phyloP scores from a whole-genome alignment of 2,329 filamentous ascomycete genomes.

The Arthrobotrys iridis region DNA sequence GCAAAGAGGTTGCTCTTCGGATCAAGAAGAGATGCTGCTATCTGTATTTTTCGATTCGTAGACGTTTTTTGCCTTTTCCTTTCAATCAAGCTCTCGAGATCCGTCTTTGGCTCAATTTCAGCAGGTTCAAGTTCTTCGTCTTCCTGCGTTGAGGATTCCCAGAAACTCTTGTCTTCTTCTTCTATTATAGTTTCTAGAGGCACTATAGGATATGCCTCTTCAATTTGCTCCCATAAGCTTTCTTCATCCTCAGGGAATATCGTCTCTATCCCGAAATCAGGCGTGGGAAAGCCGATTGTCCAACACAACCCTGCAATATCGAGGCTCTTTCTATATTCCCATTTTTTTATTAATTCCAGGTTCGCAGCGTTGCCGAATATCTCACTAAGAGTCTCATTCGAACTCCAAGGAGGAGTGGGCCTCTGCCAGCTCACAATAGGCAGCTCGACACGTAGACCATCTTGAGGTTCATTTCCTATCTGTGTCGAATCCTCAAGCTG shows the following conservation, averaged over 20 bases:
- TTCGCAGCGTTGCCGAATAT: background rate
- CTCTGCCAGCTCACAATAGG: constrained; percentile 40
- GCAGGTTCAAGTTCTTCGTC: constrained; percentile 33
- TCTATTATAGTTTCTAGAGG: constrained; percentile 27
- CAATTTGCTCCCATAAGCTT: background rate
- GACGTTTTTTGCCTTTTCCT: background rate
- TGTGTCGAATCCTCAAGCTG: constrained; percentile 47
- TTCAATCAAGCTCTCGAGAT: constrained; percentile 44
- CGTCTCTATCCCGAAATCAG: background rate
- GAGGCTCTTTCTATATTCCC: constrained; percentile 49
- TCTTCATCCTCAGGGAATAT: constrained; percentile 16
- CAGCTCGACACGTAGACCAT: constrained; percentile 19
- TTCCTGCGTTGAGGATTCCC: background rate
- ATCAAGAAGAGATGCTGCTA: background rate
- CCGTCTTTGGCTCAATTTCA: constrained; percentile 42
- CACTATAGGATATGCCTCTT: background rate
- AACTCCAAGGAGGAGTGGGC: constrained; percentile 24
- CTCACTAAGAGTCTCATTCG: background rate
- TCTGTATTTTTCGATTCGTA: background rate
- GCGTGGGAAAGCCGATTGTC: constrained; percentile 2
- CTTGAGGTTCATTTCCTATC: background rate
- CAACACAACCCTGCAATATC: constrained; percentile 49
- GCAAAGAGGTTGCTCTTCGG: constrained; percentile 17
- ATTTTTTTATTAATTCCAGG: constrained; percentile 17
- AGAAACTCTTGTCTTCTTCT: constrained; percentile 20